A percentile compares a stretch with the other conserved stretches of the same genome.
These are phyloP conservation scores for Talaromyces atroroseus DNA, from an alignment of 2,329 filamentous ascomycete species.

Conservation along the genomic window DNA sequence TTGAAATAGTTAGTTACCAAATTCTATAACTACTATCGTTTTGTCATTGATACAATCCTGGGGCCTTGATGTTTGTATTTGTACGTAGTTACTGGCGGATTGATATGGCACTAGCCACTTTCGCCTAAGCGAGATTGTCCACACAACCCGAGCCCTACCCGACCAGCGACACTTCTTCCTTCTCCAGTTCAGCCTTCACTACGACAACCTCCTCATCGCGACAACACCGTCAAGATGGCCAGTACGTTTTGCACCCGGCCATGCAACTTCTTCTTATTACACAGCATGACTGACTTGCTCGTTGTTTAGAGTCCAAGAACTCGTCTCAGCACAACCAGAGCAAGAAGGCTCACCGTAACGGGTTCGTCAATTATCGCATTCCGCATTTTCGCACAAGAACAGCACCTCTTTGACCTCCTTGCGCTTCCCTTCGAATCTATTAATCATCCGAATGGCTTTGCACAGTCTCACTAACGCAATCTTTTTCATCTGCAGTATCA, in stretches of 20 bases:
- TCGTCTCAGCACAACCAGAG: slow-evolving; percentile 98
- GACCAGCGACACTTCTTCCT: slow-evolving; percentile 9
- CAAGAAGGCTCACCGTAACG: slow-evolving; percentile 99
- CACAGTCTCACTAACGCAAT: background rate
- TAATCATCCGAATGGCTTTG: background rate
- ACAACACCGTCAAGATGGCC: slow-evolving; percentile 44
- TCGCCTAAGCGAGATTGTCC: slow-evolving; percentile 37
- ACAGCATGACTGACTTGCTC: slow-evolving; percentile 2
- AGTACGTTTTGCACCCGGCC: slow-evolving; percentile 30
- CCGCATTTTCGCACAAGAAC: background rate
- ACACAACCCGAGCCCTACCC: slow-evolving; percentile 34
- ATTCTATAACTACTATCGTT: background rate
- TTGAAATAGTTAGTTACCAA: no score
- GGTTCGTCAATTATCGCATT: slow-evolving; percentile 47
- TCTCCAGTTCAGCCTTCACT: slow-evolving; percentile 24
- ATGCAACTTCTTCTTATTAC: background rate
- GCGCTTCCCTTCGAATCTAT: background rate
- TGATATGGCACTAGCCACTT: slow-evolving; percentile 8
- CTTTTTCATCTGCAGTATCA: slow-evolving; percentile 64
- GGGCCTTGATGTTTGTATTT: background rate
- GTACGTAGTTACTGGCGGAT: background rate
- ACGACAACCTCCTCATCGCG: slow-evolving; percentile 32
- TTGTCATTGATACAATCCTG: background rate
- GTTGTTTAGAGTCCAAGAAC: slow-evolving; percentile 88
- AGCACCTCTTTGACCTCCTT: background rate